phyloP scores from a whole-genome alignment of 1,139 yeast genomes.

The Torulaspora globosa region DNA sequence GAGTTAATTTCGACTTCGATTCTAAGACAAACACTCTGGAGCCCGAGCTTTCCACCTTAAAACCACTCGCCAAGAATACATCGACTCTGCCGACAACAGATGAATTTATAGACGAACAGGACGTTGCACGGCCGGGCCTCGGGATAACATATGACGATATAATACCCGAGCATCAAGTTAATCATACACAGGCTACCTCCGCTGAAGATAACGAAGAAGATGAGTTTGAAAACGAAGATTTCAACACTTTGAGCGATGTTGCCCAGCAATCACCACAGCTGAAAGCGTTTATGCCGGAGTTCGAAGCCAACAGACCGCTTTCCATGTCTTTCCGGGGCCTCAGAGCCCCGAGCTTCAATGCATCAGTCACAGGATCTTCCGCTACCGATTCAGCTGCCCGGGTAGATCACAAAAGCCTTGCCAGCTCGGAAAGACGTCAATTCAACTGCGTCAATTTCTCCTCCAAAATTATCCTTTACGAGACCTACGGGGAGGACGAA shows the following conservation, averaged over 20 bases:
- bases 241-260: slow-evolving; percentile 19
- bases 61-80: slow-evolving; percentile 5
- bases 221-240: slow-evolving; percentile 32
- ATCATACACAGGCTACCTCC: background rate
- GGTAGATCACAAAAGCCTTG: slow-evolving; percentile 5
- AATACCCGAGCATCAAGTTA: background rate
- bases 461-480: slow-evolving; percentile 77
- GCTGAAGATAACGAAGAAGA: slow-evolving; percentile 10
- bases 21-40: slow-evolving; percentile 16
- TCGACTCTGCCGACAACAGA: background rate
- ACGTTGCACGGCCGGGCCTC: background rate
- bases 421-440: slow-evolving; percentile 5
- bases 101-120: background rate
- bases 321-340: slow-evolving; percentile 68
- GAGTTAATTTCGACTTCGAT: slow-evolving; percentile 35
- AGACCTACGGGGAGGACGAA: slow-evolving; percentile 77
- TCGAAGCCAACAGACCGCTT: slow-evolving; percentile 45
- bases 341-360: slow-evolving; percentile 52
- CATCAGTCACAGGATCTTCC: slow-evolving; percentile 15
- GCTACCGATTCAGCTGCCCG: slow-evolving; percentile 2
- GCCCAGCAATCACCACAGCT: slow-evolving; percentile 17
- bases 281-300: slow-evolving; percentile 28
- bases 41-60: slow-evolving; percentile 16
- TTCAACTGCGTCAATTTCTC: slow-evolving; percentile 60
- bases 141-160: slow-evolving; percentile 4